phyloP scores from a whole-genome alignment of 495 filamentous ascomycete species.

The Penicillium silybi region DNA sequence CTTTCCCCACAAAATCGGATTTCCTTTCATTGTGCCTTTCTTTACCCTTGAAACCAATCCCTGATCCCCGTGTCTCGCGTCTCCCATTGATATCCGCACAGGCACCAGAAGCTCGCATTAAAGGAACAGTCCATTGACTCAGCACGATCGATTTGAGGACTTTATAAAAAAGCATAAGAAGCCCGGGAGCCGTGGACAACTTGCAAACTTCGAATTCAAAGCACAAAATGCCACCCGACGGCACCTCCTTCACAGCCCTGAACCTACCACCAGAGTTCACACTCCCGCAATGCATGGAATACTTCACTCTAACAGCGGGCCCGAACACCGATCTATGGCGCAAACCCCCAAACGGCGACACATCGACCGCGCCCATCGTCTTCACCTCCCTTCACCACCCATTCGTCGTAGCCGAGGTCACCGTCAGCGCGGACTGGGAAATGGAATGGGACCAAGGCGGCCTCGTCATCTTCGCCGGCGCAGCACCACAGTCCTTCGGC shows the following conservation, averaged over 20 bases:
- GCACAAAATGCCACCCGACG: conserved; percentile 44
- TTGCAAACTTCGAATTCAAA: background rate
- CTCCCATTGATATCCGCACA: background rate
- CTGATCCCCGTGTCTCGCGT: background rate
- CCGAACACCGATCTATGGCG: conserved; percentile 53
- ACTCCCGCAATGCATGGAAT: conserved; percentile 53
- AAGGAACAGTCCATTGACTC: background rate
- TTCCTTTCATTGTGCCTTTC: background rate
- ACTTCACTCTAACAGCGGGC: conserved; percentile 52
- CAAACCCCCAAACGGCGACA: conserved; percentile 53
- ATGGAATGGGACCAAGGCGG: conserved; percentile 64
- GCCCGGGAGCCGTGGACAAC: background rate
- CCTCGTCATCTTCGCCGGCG: conserved; percentile 75
- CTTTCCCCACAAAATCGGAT: background rate
- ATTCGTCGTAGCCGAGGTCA: conserved; percentile 56
- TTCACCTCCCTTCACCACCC: conserved; percentile 51
- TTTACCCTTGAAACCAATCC: background rate
- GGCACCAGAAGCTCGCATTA: background rate
- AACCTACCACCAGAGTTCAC: conserved; percentile 45
- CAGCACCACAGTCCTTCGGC: conserved; percentile 49
- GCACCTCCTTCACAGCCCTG: conserved; percentile 49
- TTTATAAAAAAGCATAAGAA: background rate
- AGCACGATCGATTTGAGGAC: background rate
- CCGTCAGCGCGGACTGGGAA: conserved; percentile 55
- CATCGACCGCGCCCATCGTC: conserved; percentile 54